These are phyloP conservation scores for Rhodomyrtus psidioides DNA, from an alignment of 441 rosid genomes.

Conservation along the genomic window DNA sequence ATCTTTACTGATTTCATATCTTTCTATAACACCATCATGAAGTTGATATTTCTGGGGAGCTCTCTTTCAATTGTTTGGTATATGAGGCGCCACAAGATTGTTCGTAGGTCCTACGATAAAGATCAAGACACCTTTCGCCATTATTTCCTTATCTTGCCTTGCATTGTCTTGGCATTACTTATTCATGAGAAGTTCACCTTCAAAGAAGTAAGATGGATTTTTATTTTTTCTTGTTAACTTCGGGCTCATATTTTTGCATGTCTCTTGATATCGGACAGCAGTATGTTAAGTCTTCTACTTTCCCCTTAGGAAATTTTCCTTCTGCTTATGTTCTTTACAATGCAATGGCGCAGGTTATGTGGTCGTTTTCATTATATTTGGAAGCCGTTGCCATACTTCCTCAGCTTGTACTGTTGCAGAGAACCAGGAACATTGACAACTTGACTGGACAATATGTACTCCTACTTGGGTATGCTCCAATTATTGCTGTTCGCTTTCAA, in stretches of 20 bases:
- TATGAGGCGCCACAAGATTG: constrained; percentile 45
- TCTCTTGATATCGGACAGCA: neutral
- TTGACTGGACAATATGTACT: constrained; percentile 61
- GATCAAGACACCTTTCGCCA: constrained; percentile 68
- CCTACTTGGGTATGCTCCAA: constrained; percentile 49
- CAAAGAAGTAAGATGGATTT: constrained; percentile 29
- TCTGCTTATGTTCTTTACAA: neutral
- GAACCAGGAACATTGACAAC: constrained; percentile 65
- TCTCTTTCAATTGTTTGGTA: constrained; percentile 65
- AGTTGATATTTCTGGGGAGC: constrained; percentile 55
- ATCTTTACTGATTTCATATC: constrained; percentile 36
- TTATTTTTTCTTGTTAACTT: neutral
- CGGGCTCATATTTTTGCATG: neutral
- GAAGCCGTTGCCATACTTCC: constrained; percentile 70
- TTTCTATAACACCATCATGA: constrained; percentile 48
- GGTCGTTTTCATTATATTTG: constrained; percentile 52
- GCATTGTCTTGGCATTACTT: constrained; percentile 43
- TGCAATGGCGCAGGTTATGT: constrained; percentile 35
- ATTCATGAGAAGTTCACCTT: constrained; percentile 42
- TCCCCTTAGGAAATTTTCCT: neutral
- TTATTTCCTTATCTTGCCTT: constrained; percentile 42
- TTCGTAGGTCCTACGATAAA: constrained; percentile 47
- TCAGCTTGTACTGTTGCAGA: constrained; percentile 54
- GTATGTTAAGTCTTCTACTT: neutral
- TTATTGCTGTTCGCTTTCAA: neutral